These are phyloP conservation scores for Cordyceps javanica DNA, from an alignment of 2,329 filamentous ascomycete species.

Conservation along the genomic window DNA sequence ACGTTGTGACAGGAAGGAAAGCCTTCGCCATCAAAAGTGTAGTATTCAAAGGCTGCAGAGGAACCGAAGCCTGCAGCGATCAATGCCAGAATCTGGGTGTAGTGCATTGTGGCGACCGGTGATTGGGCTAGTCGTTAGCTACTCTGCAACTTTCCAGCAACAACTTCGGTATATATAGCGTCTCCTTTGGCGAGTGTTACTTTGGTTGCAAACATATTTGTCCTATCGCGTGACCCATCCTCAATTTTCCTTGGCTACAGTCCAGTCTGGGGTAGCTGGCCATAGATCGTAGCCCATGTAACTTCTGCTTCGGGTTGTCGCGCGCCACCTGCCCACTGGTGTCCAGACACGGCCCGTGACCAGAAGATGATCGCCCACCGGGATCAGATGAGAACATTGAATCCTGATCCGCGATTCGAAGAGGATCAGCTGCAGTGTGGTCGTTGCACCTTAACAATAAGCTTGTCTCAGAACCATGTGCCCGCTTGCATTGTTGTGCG, in stretches of 20 bases:
- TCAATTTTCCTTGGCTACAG: neutral
- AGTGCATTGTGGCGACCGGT: neutral
- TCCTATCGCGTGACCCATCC: neutral
- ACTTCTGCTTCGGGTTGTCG: neutral
- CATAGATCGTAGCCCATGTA: neutral
- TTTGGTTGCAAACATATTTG: neutral
- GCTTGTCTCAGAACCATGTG: too few relatives aligned
- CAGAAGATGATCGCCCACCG: neutral
- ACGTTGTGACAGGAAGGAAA: slow-evolving; percentile 43
- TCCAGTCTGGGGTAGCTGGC: neutral
- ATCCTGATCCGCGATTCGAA: too few relatives aligned
- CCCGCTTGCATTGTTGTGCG: too few relatives aligned
- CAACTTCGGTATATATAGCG: neutral
- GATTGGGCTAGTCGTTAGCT: neutral
- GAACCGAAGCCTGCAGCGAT: neutral
- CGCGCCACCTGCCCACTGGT: neutral
- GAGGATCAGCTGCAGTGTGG: too few relatives aligned
- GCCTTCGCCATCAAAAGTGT: slow-evolving; percentile 45
- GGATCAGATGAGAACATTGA: neutral
- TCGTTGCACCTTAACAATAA: too few relatives aligned
- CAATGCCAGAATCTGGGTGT: neutral
- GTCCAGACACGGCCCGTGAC: neutral
- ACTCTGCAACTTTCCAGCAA: neutral
- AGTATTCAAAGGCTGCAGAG: slow-evolving; percentile 25
- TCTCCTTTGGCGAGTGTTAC: neutral